phyloP scores from a whole-genome alignment of 805 yeast species.

The Cyberlindnera maclurae region DNA sequence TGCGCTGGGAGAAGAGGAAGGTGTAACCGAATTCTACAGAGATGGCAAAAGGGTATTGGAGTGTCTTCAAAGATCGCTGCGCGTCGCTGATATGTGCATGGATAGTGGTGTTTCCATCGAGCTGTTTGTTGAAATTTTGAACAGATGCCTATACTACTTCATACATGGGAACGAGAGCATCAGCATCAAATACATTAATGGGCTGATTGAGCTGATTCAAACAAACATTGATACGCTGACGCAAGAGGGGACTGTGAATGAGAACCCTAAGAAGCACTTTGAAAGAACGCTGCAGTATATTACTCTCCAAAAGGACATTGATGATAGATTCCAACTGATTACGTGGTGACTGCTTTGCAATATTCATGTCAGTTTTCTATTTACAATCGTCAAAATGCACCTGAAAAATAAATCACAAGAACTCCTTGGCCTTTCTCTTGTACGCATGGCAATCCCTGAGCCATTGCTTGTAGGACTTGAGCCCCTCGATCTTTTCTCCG shows the following conservation, averaged over 20 bases:
- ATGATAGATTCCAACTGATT: constrained; percentile 59
- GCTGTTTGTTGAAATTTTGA: constrained; percentile 83
- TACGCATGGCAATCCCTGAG: constrained; percentile 90
- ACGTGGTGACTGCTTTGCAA: constrained; percentile 17
- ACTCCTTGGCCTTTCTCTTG: constrained; percentile 73
- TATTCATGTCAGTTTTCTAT: constrained; percentile 1
- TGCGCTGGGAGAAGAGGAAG: constrained; percentile 38
- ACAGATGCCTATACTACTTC: constrained; percentile 78
- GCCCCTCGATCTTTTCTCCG: constrained; percentile 88
- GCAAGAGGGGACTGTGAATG: constrained; percentile 10
- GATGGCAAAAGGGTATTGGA: constrained; percentile 77
- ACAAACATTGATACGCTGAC: constrained; percentile 40
- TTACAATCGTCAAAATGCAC: neutral
- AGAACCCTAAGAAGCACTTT: constrained; percentile 41
- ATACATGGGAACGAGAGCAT: constrained; percentile 70
- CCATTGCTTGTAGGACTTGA: constrained; percentile 90
- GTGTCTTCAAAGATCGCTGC: constrained; percentile 78
- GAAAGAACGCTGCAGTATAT: constrained; percentile 69
- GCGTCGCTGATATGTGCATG: constrained; percentile 93
- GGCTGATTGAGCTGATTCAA: constrained; percentile 74
- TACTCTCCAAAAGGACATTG: constrained; percentile 57
- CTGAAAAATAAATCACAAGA: constrained; percentile 44
- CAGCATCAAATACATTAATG: constrained; percentile 71
- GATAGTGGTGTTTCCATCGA: constrained; percentile 69
- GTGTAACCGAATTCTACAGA: constrained; percentile 33